These are phyloP conservation scores for Sporisorium scitamineum DNA, from an alignment of 1,284 basidiomycete genomes.

Conservation along the genomic window DNA sequence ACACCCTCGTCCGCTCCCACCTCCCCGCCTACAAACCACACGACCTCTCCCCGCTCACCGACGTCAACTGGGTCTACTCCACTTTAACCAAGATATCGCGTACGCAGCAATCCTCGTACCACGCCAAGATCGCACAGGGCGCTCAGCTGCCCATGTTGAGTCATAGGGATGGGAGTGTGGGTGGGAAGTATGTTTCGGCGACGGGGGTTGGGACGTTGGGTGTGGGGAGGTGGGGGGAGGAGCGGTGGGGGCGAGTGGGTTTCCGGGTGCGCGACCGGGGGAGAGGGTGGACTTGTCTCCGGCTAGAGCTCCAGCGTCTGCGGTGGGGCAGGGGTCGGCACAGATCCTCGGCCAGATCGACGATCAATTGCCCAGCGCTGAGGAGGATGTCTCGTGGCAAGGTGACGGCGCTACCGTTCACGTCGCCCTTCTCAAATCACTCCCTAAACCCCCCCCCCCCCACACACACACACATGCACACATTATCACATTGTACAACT, in stretches of 20 bases:
- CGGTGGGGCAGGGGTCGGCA: conserved; percentile 1
- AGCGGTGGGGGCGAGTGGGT: conserved; percentile 11
- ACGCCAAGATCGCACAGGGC: conserved; percentile 21
- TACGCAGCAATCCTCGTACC: conserved; percentile 2
- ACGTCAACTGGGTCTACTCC: conserved; percentile 85
- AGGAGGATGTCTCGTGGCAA: conserved; percentile 29
- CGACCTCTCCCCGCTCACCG: conserved; percentile 89
- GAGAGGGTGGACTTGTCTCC: conserved; percentile 39
- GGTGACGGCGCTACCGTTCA: conserved; percentile 47
- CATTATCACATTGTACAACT: too few species aligned
- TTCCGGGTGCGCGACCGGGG: conserved; percentile 27
- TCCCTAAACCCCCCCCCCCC: too few species aligned
- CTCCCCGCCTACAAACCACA: conserved; percentile 78
- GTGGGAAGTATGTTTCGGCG: conserved; percentile 19
- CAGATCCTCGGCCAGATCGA: conserved; percentile 28
- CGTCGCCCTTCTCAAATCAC: conserved; percentile 34
- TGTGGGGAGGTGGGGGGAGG: not conserved
- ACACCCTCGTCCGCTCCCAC: conserved; percentile 77
- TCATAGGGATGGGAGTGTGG: conserved; percentile 16
- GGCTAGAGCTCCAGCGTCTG: conserved; percentile 23
- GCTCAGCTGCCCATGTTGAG: conserved; percentile 7
- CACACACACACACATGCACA: too few species aligned
- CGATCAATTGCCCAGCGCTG: not conserved
- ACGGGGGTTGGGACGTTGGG: not conserved
- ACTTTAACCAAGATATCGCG: conserved; percentile 77